These are phyloP conservation scores for Medicago lupulina DNA, from an alignment of 306 rosid species.

Conservation along the genomic window DNA sequence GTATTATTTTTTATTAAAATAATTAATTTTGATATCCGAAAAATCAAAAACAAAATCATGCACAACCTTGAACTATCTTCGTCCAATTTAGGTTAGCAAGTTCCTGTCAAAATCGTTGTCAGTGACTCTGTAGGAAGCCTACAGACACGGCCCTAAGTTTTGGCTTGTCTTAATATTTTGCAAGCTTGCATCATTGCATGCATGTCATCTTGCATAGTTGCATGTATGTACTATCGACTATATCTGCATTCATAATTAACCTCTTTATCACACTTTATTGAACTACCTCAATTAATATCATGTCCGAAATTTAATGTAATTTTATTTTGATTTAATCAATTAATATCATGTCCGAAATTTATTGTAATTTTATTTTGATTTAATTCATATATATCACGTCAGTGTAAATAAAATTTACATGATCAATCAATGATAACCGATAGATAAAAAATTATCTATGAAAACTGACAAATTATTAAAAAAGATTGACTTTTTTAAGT, in stretches of 20 bases:
- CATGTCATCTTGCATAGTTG: conserved; percentile 19
- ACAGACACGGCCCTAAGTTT: conserved; percentile 59
- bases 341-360: neutral
- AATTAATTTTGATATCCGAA: too few species aligned
- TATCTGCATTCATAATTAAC: conserved; percentile 5
- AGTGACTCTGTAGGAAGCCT: conserved; percentile 44
- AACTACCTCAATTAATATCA: conserved; percentile 14
- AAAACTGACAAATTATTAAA: too few species aligned
- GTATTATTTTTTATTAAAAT: too few species aligned
- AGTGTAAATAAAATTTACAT: too few species aligned
- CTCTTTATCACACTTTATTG: neutral
- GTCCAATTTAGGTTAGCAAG: conserved; percentile 24
- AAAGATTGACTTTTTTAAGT: too few species aligned
- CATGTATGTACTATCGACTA: neutral
- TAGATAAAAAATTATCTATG: too few species aligned
- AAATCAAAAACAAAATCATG: neutral
- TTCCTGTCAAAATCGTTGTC: conserved; percentile 48
- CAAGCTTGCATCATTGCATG: conserved; percentile 28
- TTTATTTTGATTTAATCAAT: neutral
- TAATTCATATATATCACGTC: too few species aligned
- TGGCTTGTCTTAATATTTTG: conserved; percentile 46
- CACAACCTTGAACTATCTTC: conserved; percentile 22
- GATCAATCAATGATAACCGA: too few species aligned
- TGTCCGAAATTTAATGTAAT: neutral
- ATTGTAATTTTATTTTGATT: neutral